These are phyloP conservation scores for Piromyces sp. DNA, from an alignment of 192 early-diverging fungal genomes.

Conservation along the genomic window DNA sequence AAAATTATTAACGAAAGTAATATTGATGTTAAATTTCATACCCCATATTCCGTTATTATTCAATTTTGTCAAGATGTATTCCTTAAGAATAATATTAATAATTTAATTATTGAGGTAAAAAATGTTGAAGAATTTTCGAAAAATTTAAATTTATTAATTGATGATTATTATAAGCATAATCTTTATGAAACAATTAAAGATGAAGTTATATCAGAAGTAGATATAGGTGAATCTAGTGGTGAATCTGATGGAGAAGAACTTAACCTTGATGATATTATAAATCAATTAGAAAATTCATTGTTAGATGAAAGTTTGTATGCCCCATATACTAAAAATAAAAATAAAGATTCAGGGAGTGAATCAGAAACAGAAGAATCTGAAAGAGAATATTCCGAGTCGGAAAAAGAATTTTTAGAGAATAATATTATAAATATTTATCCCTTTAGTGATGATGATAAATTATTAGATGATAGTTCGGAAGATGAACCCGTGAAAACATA, in stretches of 20 bases:
- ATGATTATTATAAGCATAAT: neutral
- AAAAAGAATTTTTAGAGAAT: neutral
- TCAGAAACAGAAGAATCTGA: neutral
- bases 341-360: neutral
- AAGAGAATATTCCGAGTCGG: neutral
- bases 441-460: neutral
- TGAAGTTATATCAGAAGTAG: neutral
- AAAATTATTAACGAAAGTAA: neutral
- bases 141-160: neutral
- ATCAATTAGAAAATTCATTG: neutral
- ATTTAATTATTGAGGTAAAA: neutral
- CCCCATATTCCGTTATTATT: neutral
- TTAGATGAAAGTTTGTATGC: neutral
- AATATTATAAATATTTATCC: neutral
- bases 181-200: neutral
- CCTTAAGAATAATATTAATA: neutral
- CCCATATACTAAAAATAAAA: neutral
- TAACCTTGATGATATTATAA: neutral
- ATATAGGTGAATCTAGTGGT: neutral
- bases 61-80: neutral
- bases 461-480: neutral
- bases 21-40: neutral
- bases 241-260: neutral
- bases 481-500: neutral
- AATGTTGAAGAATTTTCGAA: neutral